A percentile compares a stretch with the other conserved stretches of the same genome.
Conservation (phyloP, 352 stramenopile genomes). For the Lagenidium sp. region DNA sequence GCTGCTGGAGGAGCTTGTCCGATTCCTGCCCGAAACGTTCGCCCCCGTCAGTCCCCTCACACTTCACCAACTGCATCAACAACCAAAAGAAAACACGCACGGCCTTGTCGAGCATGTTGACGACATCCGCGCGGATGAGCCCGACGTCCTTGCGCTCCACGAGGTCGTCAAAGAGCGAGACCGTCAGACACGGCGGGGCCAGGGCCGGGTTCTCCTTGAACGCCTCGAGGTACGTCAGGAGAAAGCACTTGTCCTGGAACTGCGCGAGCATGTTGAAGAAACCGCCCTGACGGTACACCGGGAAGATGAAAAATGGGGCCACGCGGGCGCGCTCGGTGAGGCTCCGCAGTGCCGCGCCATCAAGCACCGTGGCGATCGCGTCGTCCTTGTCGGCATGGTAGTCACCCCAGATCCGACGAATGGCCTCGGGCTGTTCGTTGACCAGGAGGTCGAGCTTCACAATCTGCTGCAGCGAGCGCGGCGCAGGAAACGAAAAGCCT, state of each 20-base stretch:
- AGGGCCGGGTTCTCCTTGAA: constrained; percentile 80
- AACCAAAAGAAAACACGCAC: constrained; percentile 10
- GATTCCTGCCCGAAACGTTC: constrained; percentile 28
- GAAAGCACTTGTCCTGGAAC: constrained; percentile 85
- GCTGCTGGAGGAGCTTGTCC: constrained; percentile 44
- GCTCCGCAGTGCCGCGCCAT: constrained; percentile 22
- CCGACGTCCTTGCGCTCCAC: constrained; percentile 61
- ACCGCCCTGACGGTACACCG: constrained; percentile 73
- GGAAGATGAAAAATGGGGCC: constrained; percentile 74
- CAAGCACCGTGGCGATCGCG: constrained; percentile 44
- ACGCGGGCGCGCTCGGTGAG: constrained; percentile 39
- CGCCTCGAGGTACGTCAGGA: constrained; percentile 80
- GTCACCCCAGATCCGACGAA: constrained; percentile 67
- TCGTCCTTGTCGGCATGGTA: constrained; percentile 75
- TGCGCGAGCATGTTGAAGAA: constrained; percentile 88
- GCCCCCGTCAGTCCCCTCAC: background rate
- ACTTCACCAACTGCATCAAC: too few relatives aligned
- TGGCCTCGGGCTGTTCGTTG: constrained; percentile 44
- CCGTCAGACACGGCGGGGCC: constrained; percentile 65
- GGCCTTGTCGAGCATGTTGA: constrained; percentile 81
- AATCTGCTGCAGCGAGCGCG: constrained; percentile 68
- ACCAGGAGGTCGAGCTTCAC: constrained; percentile 80
- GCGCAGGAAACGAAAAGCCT: constrained; percentile 82
- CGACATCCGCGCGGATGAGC: constrained; percentile 69
- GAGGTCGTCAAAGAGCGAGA: constrained; percentile 78